Evolutionary conservation across 352 stramenopile species (phyloP).

Genomic region (Phytophthora sp.): DNA sequence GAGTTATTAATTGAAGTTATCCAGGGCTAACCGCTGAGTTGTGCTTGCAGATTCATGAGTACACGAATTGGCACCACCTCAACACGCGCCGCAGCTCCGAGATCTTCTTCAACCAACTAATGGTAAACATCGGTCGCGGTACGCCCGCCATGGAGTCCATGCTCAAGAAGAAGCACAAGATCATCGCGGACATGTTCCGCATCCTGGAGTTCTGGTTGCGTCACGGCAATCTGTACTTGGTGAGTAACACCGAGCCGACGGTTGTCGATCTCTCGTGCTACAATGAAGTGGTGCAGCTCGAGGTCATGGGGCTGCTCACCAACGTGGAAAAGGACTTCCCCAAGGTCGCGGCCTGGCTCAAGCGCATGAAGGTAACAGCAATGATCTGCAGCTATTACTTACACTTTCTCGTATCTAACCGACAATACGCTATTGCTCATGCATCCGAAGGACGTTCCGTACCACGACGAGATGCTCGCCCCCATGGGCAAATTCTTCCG

Average conservation of each 20-base stretch:
- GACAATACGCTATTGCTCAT: background rate
- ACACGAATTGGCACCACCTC: conserved; percentile 83
- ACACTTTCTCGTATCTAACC: conserved; percentile 1
- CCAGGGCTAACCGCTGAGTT: background rate
- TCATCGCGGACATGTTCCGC: conserved; percentile 58
- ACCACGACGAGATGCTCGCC: conserved; percentile 70
- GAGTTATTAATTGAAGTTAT: background rate
- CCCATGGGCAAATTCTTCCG: conserved; percentile 72
- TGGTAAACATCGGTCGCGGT: conserved; percentile 57
- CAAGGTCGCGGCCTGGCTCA: conserved; percentile 58
- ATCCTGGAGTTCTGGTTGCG: conserved; percentile 80
- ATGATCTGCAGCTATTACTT: conserved; percentile 2
- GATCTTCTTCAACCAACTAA: conserved; percentile 71
- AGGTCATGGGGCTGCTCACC: conserved; percentile 66
- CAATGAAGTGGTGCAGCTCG: conserved; percentile 77
- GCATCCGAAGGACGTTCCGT: conserved; percentile 48
- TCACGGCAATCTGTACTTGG: conserved; percentile 62
- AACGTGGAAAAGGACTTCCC: conserved; percentile 60
- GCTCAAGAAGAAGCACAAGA: conserved; percentile 60
- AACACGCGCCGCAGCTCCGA: conserved; percentile 67
- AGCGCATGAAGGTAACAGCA: conserved; percentile 71
- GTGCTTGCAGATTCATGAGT: conserved; percentile 68
- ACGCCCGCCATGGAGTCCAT: conserved; percentile 51
- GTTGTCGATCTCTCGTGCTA: conserved; percentile 80
- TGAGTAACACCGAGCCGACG: conserved; percentile 62